Base-by-base conservation (phyloP, 768 basidiomycete species). In the Neoboletus subvelutipes region DNA sequence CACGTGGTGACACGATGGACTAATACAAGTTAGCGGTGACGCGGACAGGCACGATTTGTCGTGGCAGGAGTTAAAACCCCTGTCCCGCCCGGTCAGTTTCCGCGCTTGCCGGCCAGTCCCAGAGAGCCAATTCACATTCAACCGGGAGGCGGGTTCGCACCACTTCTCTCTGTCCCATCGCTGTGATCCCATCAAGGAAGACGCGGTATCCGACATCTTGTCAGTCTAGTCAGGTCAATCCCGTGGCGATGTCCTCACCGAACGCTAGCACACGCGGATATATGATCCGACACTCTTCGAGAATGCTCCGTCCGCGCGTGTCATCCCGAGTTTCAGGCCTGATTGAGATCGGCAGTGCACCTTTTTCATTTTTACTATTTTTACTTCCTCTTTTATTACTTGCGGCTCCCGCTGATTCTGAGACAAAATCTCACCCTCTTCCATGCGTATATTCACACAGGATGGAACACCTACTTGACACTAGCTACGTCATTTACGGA, bases 101-200 rank as follows among this genome's bases (percentile, higher is more conserved):
- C 52, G 51, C 36, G 31, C 46, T 24, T 11, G 9, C 12, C 52
- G 45, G 37, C 8, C 5, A 11, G 9, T 33, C 22, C 28, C 1
- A 33, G 33, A 26, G 10, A 31, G 36, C 15, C 8, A 12, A 43
- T 33, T 55, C 12, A 13, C 13, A n/a, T 18, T 34, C 33, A 12
- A n/a, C n/a, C 3, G 12, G 5, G 45, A 5, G 9, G 17, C 26
- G 7, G 18, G 18, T 17, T 41, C 10, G 36, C 4, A 22, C 2
- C 18, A 10, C 10, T 36, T 31, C 11, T 37, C 22, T n/a, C 3
- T 24, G 45, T 5, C 18, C 5, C 31, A 29, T 3, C 45, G 26
- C 37, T 26, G 28, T 43, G 54, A 49, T 48, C 6, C 26, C 46
- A 56, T 57, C 45, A 57, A 34, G 26, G 33, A 56, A 29, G 20